phyloP scores from a whole-genome alignment of 2,329 filamentous ascomycete species.

The Paracoccidioides lutzii region DNA sequence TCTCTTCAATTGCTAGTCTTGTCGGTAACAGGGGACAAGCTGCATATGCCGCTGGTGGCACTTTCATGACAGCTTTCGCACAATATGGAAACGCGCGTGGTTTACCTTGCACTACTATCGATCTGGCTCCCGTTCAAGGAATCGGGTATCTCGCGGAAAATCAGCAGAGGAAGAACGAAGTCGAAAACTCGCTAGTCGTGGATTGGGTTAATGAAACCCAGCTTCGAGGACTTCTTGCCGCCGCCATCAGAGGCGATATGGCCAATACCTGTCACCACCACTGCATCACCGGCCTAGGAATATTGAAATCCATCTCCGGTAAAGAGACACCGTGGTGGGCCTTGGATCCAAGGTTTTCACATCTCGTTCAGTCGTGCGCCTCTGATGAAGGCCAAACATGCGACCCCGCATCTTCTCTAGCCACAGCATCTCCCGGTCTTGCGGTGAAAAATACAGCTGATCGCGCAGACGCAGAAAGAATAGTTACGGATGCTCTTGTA shows the following conservation, averaged over 20 bases:
- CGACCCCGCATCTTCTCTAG: background rate
- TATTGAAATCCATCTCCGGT: background rate
- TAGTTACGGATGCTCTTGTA: background rate
- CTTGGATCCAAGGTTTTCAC: background rate
- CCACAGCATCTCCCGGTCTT: background rate
- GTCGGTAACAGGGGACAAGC: constrained; percentile 28
- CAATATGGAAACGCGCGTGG: background rate
- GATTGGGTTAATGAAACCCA: constrained; percentile 13
- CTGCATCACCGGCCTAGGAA: constrained; percentile 14
- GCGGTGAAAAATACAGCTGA: background rate
- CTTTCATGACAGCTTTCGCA: constrained; percentile 21
- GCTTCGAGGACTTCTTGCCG: constrained; percentile 14
- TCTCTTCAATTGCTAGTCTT: constrained; percentile 17
- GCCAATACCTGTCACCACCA: constrained; percentile 11
- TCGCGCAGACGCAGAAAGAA: background rate
- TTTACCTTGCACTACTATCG: background rate
- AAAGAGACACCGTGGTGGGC: background rate
- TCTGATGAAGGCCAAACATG: background rate
- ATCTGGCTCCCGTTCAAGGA: background rate
- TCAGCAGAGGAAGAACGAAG: constrained; percentile 6
- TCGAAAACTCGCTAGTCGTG: constrained; percentile 12
- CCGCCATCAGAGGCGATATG: constrained; percentile 15
- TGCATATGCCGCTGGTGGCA: constrained; percentile 28
- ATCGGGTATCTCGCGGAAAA: constrained; percentile 1
- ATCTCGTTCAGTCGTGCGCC: background rate